Conservation (phyloP, 768 basidiomycete species). For the Agrocybe chaxingu region DNA sequence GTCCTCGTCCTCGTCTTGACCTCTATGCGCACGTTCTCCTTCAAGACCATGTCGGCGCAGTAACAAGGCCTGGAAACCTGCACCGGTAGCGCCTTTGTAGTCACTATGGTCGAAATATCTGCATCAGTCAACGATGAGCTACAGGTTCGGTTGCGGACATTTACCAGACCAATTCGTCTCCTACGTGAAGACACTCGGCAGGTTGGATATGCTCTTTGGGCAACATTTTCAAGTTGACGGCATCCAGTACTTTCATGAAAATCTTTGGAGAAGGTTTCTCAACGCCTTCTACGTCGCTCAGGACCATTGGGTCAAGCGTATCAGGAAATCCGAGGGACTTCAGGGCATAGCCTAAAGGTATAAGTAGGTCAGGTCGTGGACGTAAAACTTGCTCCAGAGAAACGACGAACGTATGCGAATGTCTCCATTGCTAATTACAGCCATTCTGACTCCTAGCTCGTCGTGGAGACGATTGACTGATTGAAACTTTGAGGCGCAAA, state of each 20-base stretch:
- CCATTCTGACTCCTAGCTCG: slow-evolving; percentile 43
- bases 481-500: not conserved
- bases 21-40: slow-evolving; percentile 44
- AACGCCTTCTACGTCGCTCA: slow-evolving; percentile 66
- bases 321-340: slow-evolving; percentile 53
- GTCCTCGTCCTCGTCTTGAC: slow-evolving; percentile 35
- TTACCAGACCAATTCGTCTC: slow-evolving; percentile 70
- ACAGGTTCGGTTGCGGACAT: slow-evolving; percentile 10
- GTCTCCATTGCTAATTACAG: slow-evolving; percentile 72
- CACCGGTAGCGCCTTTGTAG: slow-evolving; percentile 55
- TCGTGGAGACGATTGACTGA: slow-evolving; percentile 45
- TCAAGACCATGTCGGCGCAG: slow-evolving; percentile 48
- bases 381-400: not conserved
- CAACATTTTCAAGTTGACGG: slow-evolving; percentile 21
- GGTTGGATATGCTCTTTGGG: slow-evolving; percentile 24
- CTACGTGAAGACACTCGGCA: slow-evolving; percentile 62
- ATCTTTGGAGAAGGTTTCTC: slow-evolving; percentile 68
- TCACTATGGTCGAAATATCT: slow-evolving; percentile 42
- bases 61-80: slow-evolving; percentile 57
- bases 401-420: slow-evolving; percentile 58
- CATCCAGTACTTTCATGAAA: slow-evolving; percentile 44
- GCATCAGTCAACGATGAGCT: not conserved
- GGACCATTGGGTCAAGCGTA: slow-evolving; percentile 50
- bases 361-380: not conserved
- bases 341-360: slow-evolving; percentile 43